These are phyloP conservation scores for Mycena floridula DNA, from an alignment of 768 basidiomycete genomes.

Conservation along the genomic window DNA sequence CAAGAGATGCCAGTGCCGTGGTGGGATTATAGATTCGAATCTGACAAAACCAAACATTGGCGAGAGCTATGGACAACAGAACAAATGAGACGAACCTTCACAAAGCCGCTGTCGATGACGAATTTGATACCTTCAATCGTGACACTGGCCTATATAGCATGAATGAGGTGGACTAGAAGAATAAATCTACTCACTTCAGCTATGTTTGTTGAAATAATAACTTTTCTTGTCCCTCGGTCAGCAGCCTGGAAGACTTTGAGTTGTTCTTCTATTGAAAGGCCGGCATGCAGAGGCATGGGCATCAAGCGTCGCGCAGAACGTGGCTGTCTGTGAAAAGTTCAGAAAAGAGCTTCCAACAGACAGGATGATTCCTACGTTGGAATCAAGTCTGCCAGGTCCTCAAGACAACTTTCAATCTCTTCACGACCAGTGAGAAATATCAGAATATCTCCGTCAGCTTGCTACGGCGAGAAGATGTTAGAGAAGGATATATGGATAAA, in stretches of 20 bases:
- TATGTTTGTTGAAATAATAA: conserved; percentile 92
- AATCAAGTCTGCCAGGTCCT: conserved; percentile 72
- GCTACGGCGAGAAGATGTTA: conserved; percentile 34
- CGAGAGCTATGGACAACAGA: not conserved
- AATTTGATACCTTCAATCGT: conserved; percentile 95
- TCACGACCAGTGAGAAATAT: conserved; percentile 94
- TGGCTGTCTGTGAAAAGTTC: conserved; percentile 34
- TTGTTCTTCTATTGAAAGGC: conserved; percentile 84
- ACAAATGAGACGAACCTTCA: conserved; percentile 57
- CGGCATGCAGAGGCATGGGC: conserved; percentile 82
- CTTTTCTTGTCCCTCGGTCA: conserved; percentile 75
- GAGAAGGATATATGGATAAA: not conserved
- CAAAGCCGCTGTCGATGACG: conserved; percentile 91
- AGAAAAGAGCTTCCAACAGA: conserved; percentile 3
- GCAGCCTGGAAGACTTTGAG: conserved; percentile 76
- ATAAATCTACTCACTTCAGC: conserved; percentile 59
- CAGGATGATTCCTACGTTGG: conserved; percentile 44
- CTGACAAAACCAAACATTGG: too few species aligned
- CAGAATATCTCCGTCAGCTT: conserved; percentile 82
- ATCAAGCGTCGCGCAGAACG: conserved; percentile 49
- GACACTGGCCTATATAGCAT: conserved; percentile 67
- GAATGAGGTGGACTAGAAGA: not conserved
- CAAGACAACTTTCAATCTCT: conserved; percentile 88
- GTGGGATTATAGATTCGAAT: conserved; percentile 88
- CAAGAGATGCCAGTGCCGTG: conserved; percentile 77